Base-by-base conservation (phyloP, 1,284 basidiomycete species). In the Dichomitus squalens region DNA sequence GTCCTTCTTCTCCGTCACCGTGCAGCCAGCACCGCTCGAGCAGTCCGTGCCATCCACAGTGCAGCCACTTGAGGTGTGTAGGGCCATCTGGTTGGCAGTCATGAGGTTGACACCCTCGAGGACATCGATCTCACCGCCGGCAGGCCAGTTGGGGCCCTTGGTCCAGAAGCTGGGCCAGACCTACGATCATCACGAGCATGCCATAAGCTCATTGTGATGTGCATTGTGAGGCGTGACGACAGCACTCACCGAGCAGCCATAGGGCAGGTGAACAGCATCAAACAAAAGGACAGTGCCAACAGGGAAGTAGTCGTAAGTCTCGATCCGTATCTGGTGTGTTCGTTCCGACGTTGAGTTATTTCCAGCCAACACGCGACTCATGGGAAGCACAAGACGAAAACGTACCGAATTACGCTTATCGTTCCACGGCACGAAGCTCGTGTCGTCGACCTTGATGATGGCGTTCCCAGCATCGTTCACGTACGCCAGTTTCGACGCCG, bases 401-500 rank as follows among this genome's bases (percentile, higher is more conserved):
- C 87, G 78, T 23, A 92, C 83, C 1, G 86, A 83, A 64, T 90
- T 84, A 43, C 90, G 80, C 69, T 92, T 92, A 34, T 88, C 66
- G 59, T 85, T 83, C 64, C 75, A 87, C 0, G 72, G 63, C 25
- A 88, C 82, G 7, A 68, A 77, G 7, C 82, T 76, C n/a, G 80
- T 82, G 64, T 89, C 86, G 70, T 90, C 88, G n/a, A 90, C 86
- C 66, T 80, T 81, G 66, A 91, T 84, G 60, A 88, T 79, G 8
- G 79, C 82, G 59, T 82, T 77, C 11, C 82, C 78, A 0, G 75
- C 75, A 52, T 57, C 60, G 59, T 83, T 83, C 52, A 85, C 71
- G 60, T 82, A 85, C 9, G 83, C 82, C 14, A 88, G 73, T 3
- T 76, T 70, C 61, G 79, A 73, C 38, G 69, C 64, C 23, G 72